Evolutionary conservation across 73 alveolate genomes (phyloP), one percentile per base, ranked within the genome.

Genomic region (Paramecium sonneborni): DNA sequence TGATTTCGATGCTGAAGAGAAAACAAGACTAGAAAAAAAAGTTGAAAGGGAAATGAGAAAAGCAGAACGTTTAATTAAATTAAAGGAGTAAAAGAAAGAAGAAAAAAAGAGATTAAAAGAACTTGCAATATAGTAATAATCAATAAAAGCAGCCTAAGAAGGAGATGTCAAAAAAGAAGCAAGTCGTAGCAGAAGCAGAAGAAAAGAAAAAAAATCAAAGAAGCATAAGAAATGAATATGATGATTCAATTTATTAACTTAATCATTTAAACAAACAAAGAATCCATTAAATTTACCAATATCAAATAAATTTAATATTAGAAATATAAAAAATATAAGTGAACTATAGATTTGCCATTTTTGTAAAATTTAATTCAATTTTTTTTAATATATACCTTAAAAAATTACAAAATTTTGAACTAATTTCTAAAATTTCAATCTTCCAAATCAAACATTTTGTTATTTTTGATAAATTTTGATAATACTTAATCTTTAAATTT

Each of bases 1-100:
- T 90, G 99, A 97, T 92, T 74, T 95, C 57, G 99, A 97, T 46
- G 92, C 95, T 28, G 96, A 96, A 74, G 99, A 96, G 76, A 48
- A 85, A 67, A 93, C 90, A 84, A 95, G 96, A 76, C 93, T 93
- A 38, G 97, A 97, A 92, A 94, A 86, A 72, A 92, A 95, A 39
- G 87, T 89, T 82, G 96, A 95, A 92, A 72, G 93, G 46, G 95
- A 95, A 85, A 76, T 88, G 87, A 94, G 95, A 56, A 96, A 96
- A 85, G 90, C 90, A 41, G 90, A 79, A n/a, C 15, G 55, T 9
- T 43, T 79, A 46, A 38, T 79, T 11, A 12, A 79, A 41, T 79
- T 43, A 24, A 79, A 43, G 28, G 90, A 79, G 72, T 23, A 79
- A 28, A 43, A 43, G 48, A 79, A 79, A 8, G 90, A 74, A 8